phyloP scores from a whole-genome alignment of 1,139 yeast species.

The Yamadazyma dendronema region DNA sequence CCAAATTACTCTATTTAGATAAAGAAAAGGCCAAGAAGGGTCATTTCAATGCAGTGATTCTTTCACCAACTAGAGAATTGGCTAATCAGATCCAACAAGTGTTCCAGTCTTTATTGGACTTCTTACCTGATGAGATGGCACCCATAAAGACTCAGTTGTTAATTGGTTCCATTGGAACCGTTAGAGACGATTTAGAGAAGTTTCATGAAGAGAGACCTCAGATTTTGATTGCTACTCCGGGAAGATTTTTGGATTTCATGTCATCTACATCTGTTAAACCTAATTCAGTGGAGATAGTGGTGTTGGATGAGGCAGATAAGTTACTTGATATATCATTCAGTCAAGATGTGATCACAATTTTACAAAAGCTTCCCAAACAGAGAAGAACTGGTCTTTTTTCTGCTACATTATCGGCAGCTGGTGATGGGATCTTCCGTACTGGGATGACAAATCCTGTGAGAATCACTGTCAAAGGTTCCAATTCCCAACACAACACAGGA shows the following conservation, averaged over 20 bases:
- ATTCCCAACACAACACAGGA: conserved; percentile 21
- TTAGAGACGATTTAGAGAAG: conserved; percentile 69
- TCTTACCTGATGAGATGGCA: conserved; percentile 49
- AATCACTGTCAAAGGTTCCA: conserved; percentile 63
- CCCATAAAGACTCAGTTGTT: conserved; percentile 64
- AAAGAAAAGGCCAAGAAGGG: conserved; percentile 49
- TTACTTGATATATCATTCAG: conserved; percentile 78
- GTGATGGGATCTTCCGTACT: conserved; percentile 62
- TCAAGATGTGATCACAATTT: conserved; percentile 62
- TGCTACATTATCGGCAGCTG: conserved; percentile 86
- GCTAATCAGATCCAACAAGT: conserved; percentile 81
- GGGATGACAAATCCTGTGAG: conserved; percentile 91
- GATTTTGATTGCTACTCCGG: conserved; percentile 89
- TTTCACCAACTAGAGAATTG: conserved; percentile 91
- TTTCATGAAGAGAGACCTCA: conserved; percentile 62
- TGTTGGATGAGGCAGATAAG: conserved; percentile 92
- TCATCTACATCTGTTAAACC: conserved; percentile 50
- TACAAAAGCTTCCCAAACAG: conserved; percentile 76
- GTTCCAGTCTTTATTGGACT: conserved; percentile 56
- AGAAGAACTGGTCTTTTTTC: conserved; percentile 91
- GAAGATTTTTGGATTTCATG: conserved; percentile 77
- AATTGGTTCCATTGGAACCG: conserved; percentile 73
- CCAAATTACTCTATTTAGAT: conserved; percentile 26
- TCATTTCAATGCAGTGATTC: conserved; percentile 66
- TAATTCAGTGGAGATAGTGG: conserved; percentile 64